Evolutionary conservation across 768 basidiomycete species (phyloP), one percentile per base, ranked within the genome.

Genomic region (Brasilioporus rufonigricans): DNA sequence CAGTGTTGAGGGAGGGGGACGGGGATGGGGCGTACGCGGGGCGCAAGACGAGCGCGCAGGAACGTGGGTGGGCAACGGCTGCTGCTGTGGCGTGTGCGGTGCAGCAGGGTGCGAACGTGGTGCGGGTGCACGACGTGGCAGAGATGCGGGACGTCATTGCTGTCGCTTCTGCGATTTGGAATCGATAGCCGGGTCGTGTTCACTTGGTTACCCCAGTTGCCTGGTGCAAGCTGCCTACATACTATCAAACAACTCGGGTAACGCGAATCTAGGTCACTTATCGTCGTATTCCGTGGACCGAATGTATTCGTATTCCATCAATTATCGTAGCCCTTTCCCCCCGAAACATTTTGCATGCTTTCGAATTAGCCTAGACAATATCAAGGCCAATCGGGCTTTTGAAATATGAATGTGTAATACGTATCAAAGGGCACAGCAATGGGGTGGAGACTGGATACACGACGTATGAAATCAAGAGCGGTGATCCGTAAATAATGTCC

Each of bases 91-190:
- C 86, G 2, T 88, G 87, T 64, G 84, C 86, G 3, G 79, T 89
- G 26, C 87, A 87, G 62, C 89, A 92, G 62, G 82, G 84, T 0
- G 84, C 85, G 0, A 74, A 81, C 52, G 72, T 92, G 4, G 81
- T 96, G 10, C 74, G 96, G 21, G 92, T 97, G 3, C 95, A 98
- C 69, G 88, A 95, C 65, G 81, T 84, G 6, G 70, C 73, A 38
- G 84, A 84, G 56, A 86, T 92, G 77, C 73, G 72, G 26, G 94
- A 98, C 67, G 86, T 87, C 1, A 78, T 93, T 0, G 73, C 73
- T 26, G 78, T 95, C 43, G 77, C 86, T 0, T 80, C 82, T 60
- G 82, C 80, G 7, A 73, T 95, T 4, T 85, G 82, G 81, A 52
- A 41, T 53, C 31, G 50, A 38, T 60, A 29, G 27, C 44, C 19